Evolutionary conservation across 306 rosid species (phyloP).

Genomic region (Quercus alba): DNA sequence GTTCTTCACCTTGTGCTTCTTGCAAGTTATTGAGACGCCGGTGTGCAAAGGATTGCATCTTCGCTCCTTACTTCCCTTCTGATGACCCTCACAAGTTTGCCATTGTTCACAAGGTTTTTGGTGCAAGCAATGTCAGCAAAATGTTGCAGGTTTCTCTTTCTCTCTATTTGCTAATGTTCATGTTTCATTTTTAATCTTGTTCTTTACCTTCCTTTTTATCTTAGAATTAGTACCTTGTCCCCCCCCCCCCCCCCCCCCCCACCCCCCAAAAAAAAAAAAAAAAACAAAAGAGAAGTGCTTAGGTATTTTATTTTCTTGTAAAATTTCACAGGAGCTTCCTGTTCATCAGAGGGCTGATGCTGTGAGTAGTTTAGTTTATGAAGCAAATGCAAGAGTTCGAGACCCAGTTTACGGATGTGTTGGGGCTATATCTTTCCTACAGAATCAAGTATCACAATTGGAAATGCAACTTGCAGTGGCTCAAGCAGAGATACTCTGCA

Average conservation of each 20-base stretch:
- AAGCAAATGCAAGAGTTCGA: constrained; percentile 75
- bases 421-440: constrained; percentile 75
- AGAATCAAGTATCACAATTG: constrained; percentile 64
- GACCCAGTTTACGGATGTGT: constrained; percentile 88
- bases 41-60: constrained; percentile 70
- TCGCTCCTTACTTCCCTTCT: constrained; percentile 78
- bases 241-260: too few relatives aligned
- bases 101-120: constrained; percentile 84
- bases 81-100: constrained; percentile 75
- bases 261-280: too few relatives aligned
- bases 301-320: neutral
- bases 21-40: constrained; percentile 85
- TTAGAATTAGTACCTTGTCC: neutral
- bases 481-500: constrained; percentile 66
- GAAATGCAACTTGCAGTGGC: constrained; percentile 76
- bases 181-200: neutral
- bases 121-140: constrained; percentile 87
- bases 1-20: constrained; percentile 78
- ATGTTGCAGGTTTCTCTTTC: constrained; percentile 62
- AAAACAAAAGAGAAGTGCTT: neutral
- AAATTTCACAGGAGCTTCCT: constrained; percentile 53
- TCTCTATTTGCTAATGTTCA: neutral
- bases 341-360: constrained; percentile 74
- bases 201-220: neutral
- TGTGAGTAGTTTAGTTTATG: constrained; percentile 68